Evolutionary conservation across 2,329 filamentous ascomycete species (phyloP), one percentile per base, ranked within the genome.

Genomic region (Fusarium poae): DNA sequence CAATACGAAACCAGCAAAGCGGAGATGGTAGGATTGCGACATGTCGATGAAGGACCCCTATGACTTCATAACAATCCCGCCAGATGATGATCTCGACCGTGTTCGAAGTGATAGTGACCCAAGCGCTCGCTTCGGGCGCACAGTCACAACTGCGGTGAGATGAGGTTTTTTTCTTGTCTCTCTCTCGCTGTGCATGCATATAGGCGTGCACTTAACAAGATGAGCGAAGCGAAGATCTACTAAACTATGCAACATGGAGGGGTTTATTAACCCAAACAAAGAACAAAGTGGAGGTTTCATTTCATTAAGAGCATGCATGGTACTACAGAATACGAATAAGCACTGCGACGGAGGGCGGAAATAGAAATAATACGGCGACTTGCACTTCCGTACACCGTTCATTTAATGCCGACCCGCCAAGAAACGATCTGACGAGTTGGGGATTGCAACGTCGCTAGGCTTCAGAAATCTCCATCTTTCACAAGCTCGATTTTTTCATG

Each of bases 41-140:
- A 72, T 67, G 43, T 40, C 39, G 62, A 61, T 44, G 27, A 32
- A 73, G 58, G 74, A 76, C 72, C 74, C 74, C 61, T 76, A 76
- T 76, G 74, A 76, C 72, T 72, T 75, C 74, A 76, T 76, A 46
- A n/a, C 43, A 42, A 53, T 65, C 50, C 42, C 67, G 62, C 44
- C 30, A 48, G 18, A 48, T n/a, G 48, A 43, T 56, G 44, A 48
- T 56, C 57, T 65, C 59, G 57, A 52, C 60, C 40, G 32, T 34
- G 45, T 62, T 56, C 43, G 66, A 56, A 40, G 57, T 57, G 59
- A 44, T 52, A 55, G 62, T 25, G 52, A 29, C 37, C 51, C 55
- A 25, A 68, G 65, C 55, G 60, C 65, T 70, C 65, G 68, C 68
- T 73, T 69, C 58, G 27, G 59, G 53, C 54, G 59, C 60, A 65